Conservation (phyloP, 2,329 filamentous ascomycete genomes). For the Venturia asperata region DNA sequence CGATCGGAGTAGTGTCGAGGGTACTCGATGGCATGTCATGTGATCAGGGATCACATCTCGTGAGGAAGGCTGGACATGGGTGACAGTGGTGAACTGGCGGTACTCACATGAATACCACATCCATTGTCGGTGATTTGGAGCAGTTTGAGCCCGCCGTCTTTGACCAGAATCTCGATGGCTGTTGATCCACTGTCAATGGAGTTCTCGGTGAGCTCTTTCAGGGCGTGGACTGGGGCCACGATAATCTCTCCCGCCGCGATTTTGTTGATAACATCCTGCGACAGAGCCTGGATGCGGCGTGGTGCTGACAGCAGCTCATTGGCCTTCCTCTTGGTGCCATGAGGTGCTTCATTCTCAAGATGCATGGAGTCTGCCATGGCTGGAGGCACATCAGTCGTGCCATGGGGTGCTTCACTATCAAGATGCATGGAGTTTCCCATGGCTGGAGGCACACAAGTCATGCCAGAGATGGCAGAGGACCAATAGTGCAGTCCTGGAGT, state of each 20-base stretch:
- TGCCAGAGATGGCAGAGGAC: background rate
- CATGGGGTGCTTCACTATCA: background rate
- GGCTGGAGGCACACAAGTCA: too few species aligned
- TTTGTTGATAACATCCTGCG: slow-evolving; percentile 93
- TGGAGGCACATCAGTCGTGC: background rate
- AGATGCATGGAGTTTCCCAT: too few species aligned
- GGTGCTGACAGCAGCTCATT: slow-evolving; percentile 37
- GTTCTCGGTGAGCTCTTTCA: slow-evolving; percentile 96
- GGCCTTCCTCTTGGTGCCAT: slow-evolving; percentile 45
- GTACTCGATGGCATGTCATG: background rate
- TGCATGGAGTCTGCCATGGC: slow-evolving; percentile 15
- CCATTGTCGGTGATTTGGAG: slow-evolving; percentile 98
- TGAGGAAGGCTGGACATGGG: background rate
- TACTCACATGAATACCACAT: slow-evolving; percentile 78
- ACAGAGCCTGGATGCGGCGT: slow-evolving; percentile 63
- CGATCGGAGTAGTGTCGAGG: background rate
- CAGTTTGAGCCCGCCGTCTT: slow-evolving; percentile 89
- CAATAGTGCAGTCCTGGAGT: background rate
- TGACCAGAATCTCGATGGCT: slow-evolving; percentile 80
- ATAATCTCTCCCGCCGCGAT: slow-evolving; percentile 98
- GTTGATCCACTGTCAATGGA: slow-evolving; percentile 96
- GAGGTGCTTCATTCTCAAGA: slow-evolving; percentile 18
- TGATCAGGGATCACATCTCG: background rate
- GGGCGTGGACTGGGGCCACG: slow-evolving; percentile 86
- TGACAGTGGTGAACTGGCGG: background rate